Base-by-base conservation (phyloP, 352 stramenopile species). In the Globisporangium viniferum region DNA sequence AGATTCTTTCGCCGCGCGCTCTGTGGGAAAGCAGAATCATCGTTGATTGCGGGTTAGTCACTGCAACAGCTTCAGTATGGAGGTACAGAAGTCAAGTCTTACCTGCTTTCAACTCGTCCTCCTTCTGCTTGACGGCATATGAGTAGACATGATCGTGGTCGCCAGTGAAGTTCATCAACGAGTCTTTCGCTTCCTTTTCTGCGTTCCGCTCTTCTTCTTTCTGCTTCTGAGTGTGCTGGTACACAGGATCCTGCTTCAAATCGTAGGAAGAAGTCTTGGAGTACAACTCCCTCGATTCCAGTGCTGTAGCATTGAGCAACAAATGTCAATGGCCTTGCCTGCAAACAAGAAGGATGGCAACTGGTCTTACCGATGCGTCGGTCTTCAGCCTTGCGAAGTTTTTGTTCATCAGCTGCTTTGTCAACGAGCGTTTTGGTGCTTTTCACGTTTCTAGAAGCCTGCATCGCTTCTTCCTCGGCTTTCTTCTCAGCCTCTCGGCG, bases 401-500 rank as follows among this genome's bases (percentile, higher is more conserved):
- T 87, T 24, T 72, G 79, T 14, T 79, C 75, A 39, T 90, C 79
- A 20, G 80, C 69, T 2, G 79, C 80, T 5, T 75, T 67, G 36
- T 87, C 82, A 5, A 88, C 33, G 31, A 90, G 69, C 3, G 82
- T 79, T 67, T 84, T 75, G 7, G 78, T 81, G 70, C 68, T 87
- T 58, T 78, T 80, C 3, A 79, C 68, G 5, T 48, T 65, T 20
- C 67, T 51, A 15, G 78, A 75, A 4, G 64, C 68, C 18, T 66
- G 41, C 44, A 81, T 72, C n/a, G 75, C 72, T 18, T 83, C 64
- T 33, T 87, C 75, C 44, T 81, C 74, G 1, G 75, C 71, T 65
- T 87, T 78, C 48, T 71, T 75, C 29, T 87, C 75, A 7, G 68
- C 65, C 66, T 81, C 76, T 7, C 73, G 73, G 0, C 67, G 75